Evolutionary conservation across 1,284 basidiomycete genomes (phyloP).

Genomic region (Boletus mariae): DNA sequence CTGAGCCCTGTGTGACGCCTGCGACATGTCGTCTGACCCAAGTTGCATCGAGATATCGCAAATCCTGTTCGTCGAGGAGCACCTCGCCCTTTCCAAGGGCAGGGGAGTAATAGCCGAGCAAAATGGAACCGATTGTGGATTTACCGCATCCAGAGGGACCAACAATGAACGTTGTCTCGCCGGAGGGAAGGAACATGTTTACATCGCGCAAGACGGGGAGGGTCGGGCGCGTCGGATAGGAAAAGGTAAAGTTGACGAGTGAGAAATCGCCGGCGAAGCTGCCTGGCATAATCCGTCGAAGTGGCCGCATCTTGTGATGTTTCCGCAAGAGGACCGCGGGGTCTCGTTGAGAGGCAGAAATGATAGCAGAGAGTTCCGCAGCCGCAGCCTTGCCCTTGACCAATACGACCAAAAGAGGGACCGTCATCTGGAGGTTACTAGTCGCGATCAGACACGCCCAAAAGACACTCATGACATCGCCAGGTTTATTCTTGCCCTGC

Average conservation of each 20-base stretch:
- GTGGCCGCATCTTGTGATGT: slow-evolving; percentile 27
- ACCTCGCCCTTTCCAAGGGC: slow-evolving; percentile 53
- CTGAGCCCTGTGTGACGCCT: slow-evolving; percentile 70
- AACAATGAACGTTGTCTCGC: slow-evolving; percentile 78
- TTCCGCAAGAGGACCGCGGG: slow-evolving; percentile 13
- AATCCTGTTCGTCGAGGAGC: slow-evolving; percentile 79
- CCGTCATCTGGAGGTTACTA: slow-evolving; percentile 80
- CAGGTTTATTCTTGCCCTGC: slow-evolving; percentile 63
- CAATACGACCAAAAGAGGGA: slow-evolving; percentile 75
- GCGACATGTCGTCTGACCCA: slow-evolving; percentile 76
- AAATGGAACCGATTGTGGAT: slow-evolving; percentile 72
- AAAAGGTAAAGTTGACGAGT: slow-evolving; percentile 75
- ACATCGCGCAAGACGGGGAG: slow-evolving; percentile 49
- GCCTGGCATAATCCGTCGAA: slow-evolving; percentile 59
- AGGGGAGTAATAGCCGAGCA: slow-evolving; percentile 77
- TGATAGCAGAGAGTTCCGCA: slow-evolving; percentile 27
- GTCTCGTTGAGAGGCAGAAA: slow-evolving; percentile 19
- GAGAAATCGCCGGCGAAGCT: slow-evolving; percentile 75
- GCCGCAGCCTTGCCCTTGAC: slow-evolving; percentile 72
- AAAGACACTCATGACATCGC: slow-evolving; percentile 91
- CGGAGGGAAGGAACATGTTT: slow-evolving; percentile 61
- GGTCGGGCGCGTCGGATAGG: slow-evolving; percentile 69
- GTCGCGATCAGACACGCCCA: slow-evolving; percentile 94
- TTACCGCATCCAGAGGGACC: slow-evolving; percentile 81
- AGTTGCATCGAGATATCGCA: slow-evolving; percentile 69